Base-by-base conservation (phyloP, 345 rosid genomes). In the Gossypium sturtianum region DNA sequence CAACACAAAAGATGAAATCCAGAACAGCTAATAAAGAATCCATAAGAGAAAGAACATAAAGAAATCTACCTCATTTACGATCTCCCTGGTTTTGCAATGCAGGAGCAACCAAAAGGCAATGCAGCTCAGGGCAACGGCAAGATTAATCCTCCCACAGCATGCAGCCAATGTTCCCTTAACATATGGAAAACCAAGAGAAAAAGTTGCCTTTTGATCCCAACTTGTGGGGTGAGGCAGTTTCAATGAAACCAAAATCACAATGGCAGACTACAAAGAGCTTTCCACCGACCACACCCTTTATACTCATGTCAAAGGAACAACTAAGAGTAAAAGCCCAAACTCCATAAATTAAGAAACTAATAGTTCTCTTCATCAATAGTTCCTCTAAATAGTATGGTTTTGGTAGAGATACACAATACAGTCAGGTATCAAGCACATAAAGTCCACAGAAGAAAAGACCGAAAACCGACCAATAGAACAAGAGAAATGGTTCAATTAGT, bases 281-380 rank as follows among this genome's bases (percentile, higher is more conserved):
- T 80, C 86, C 77, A 80, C 74, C 65, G 74, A 81, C 83, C 85
- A 76, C 60, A 82, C 73, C 78, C 74, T 77, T 74, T 73, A 80
- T 69, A 74, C 79, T 83, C 83, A 85, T 68, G 79, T 80, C 77
- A 78, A 78, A 81, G 67, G 80, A 82, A 84, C 74, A 79, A 70
- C 58, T 34, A 43, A 60, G 60, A 56, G 74, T 73, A 80, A 80
- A 81, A 79, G 71, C 84, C 83, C 79, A 82, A 78, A 74, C 77
- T 73, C 78, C 86, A 80, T 41, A 77, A 74, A 72, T 65, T 70
- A 79, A 76, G 66, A 79, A 71, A 75, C 72, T 69, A 75, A 84
- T 43, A 83, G 79, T 80, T 78, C 58, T 78, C 77, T 72, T 74
- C 73, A 65, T 52, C 54, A 76, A 67, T 58, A 73, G 80, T 80